A percentile compares a stretch with the other conserved stretches of the same genome.
phyloP scores from a whole-genome alignment of 108 stramenopile species.

The Fistulifera solaris region DNA sequence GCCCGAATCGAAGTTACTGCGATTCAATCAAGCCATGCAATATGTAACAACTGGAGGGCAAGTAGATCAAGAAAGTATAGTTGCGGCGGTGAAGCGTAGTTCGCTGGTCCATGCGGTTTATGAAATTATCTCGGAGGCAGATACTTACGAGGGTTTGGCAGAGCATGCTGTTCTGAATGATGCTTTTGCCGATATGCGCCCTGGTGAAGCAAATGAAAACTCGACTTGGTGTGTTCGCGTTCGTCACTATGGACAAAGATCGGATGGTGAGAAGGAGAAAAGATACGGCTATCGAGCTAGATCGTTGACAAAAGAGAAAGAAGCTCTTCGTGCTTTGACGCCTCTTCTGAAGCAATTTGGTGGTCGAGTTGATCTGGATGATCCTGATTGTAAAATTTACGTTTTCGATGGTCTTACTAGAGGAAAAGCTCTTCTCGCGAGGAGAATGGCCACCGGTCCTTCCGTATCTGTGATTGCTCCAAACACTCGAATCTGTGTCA shows the following conservation, averaged over 20 bases:
- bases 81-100: slow-evolving; percentile 43
- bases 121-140: slow-evolving; percentile 40
- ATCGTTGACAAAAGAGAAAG: slow-evolving; percentile 52
- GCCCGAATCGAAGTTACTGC: slow-evolving; percentile 19
- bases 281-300: slow-evolving; percentile 62
- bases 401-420: slow-evolving; percentile 59
- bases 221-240: slow-evolving; percentile 72
- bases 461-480: slow-evolving; percentile 48
- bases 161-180: slow-evolving; percentile 26
- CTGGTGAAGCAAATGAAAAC: slow-evolving; percentile 25
- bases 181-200: slow-evolving; percentile 52
- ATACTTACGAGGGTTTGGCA: slow-evolving; percentile 28
- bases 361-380: slow-evolving; percentile 52
- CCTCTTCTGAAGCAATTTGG: slow-evolving; percentile 43
- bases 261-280: slow-evolving; percentile 25
- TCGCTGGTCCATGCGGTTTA: slow-evolving; percentile 61
- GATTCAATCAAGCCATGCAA: slow-evolving; percentile 75
- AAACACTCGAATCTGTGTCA: slow-evolving; percentile 73
- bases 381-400: slow-evolving; percentile 66
- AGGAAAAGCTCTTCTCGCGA: not conserved
- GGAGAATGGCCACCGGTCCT: slow-evolving; percentile 2
- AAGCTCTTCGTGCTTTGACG: slow-evolving; percentile 44
- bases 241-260: slow-evolving; percentile 37
- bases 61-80: not conserved
- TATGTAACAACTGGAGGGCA: slow-evolving; percentile 17